Evolutionary conservation across 2,329 filamentous ascomycete species (phyloP).

Genomic region (Aureobasidium sp.): DNA sequence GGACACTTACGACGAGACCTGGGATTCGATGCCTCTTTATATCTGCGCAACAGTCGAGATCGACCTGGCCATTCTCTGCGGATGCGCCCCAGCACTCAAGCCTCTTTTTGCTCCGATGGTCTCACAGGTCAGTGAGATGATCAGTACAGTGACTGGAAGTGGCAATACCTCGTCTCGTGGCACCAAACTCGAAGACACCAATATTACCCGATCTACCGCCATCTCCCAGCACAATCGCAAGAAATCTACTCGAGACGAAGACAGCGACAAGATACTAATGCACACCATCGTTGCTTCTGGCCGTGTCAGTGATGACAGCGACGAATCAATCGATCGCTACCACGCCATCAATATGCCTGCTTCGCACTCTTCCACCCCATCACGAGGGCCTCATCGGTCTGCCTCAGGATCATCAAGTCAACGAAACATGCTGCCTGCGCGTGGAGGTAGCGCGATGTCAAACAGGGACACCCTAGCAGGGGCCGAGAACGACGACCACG

Average conservation of each 20-base stretch:
- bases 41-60: constrained; percentile 40
- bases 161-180: neutral
- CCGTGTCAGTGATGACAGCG: neutral
- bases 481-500: neutral
- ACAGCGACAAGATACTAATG: neutral
- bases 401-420: neutral
- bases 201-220: neutral
- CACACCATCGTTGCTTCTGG: neutral
- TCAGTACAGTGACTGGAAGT: neutral
- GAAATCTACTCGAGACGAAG: neutral
- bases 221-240: constrained; percentile 3
- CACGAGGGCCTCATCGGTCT: neutral
- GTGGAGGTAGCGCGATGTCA: neutral
- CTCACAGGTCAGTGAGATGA: neutral
- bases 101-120: constrained; percentile 18
- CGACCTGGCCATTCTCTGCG: constrained; percentile 36
- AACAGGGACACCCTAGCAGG: neutral
- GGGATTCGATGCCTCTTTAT: constrained; percentile 39
- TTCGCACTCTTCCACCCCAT: neutral
- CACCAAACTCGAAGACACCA: neutral
- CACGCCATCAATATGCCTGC: neutral
- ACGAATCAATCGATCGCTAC: neutral
- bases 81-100: constrained; percentile 30
- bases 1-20: constrained; percentile 35
- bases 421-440: neutral